These are phyloP conservation scores for Aspergillus bertholletiae DNA, from an alignment of 495 filamentous ascomycete genomes.

Conservation along the genomic window DNA sequence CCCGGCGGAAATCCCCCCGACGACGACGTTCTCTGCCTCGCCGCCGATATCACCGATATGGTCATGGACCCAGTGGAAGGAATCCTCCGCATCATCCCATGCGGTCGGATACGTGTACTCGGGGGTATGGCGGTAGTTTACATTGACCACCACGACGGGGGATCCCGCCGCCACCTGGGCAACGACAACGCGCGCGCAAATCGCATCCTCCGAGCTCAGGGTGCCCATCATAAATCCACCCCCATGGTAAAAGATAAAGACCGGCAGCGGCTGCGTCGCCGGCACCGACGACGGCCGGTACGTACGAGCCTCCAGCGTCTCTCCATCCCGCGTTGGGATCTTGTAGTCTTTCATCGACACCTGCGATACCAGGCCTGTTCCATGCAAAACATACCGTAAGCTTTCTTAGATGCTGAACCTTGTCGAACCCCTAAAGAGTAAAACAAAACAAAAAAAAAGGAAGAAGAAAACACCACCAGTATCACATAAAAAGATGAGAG, in stretches of 20 bases:
- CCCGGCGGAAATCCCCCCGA: constrained; percentile 48
- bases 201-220: constrained; percentile 43
- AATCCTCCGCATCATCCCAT: constrained; percentile 45
- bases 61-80: constrained; percentile 42
- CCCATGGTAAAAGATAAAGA: constrained; percentile 49
- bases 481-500: neutral
- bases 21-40: constrained; percentile 31
- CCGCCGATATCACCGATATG: constrained; percentile 30
- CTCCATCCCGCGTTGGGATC: constrained; percentile 39
- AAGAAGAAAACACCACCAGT: neutral
- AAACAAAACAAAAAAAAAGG: neutral
- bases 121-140: constrained; percentile 48
- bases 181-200: constrained; percentile 37
- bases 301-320: constrained; percentile 35
- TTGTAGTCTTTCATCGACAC: constrained; percentile 29
- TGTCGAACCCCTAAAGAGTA: too few relatives aligned
- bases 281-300: constrained; percentile 32
- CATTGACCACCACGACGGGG: constrained; percentile 38
- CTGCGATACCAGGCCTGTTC: constrained; percentile 16
- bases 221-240: constrained; percentile 49
- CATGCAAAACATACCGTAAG: neutral
- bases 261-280: constrained; percentile 30
- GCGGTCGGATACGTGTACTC: constrained; percentile 39
- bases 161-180: constrained; percentile 11
- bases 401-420: too few relatives aligned